Evolutionary conservation across 768 basidiomycete genomes (phyloP).

Genomic region (Trametes meyenii): DNA sequence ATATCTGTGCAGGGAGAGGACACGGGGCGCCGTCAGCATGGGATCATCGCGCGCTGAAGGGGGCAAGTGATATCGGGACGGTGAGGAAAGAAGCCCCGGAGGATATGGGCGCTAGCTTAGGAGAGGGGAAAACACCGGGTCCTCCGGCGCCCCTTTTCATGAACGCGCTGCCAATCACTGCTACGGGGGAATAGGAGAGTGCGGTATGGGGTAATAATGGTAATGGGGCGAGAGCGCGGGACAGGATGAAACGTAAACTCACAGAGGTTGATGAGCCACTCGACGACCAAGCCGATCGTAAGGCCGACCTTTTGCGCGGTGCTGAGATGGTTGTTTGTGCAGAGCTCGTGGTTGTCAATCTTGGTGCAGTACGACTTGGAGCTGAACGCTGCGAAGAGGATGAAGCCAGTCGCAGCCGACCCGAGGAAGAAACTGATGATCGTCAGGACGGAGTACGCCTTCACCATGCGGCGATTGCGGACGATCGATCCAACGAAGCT

Average conservation of each 20-base stretch:
- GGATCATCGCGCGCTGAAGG: background rate
- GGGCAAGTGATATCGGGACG: background rate
- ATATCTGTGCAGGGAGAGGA: constrained; percentile 26
- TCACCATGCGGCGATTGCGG: constrained; percentile 33
- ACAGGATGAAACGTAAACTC: constrained; percentile 11
- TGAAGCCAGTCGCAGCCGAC: constrained; percentile 22
- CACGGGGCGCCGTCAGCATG: constrained; percentile 5
- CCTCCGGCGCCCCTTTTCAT: no score
- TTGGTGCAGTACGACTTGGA: constrained; percentile 26
- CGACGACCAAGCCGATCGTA: constrained; percentile 24
- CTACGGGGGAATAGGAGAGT: no score
- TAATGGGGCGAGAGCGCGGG: background rate
- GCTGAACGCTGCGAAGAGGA: constrained; percentile 29
- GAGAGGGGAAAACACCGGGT: no score
- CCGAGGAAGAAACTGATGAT: constrained; percentile 30
- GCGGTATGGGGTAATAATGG: no score
- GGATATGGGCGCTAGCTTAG: no score
- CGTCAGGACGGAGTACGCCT: constrained; percentile 30
- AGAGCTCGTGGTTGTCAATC: constrained; percentile 17
- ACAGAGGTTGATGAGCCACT: constrained; percentile 31
- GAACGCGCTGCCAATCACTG: no score
- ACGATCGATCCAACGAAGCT: constrained; percentile 34
- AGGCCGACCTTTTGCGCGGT: constrained; percentile 28
- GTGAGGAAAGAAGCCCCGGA: background rate
- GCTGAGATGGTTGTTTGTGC: constrained; percentile 21